Conservation (phyloP, 495 filamentous ascomycete genomes). For the Astrocystis sublimbata region DNA sequence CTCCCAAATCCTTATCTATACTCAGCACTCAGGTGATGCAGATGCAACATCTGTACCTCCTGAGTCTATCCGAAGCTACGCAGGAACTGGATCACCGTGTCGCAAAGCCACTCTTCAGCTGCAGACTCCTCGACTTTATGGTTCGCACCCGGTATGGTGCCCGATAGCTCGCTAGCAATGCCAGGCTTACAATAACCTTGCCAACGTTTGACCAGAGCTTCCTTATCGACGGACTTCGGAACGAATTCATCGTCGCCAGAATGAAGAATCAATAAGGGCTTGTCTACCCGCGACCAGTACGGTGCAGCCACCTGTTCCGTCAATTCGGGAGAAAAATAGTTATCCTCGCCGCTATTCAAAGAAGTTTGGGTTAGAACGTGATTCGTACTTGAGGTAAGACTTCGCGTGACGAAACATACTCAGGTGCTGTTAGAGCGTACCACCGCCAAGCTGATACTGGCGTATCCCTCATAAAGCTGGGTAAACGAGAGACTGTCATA, state of each 20-base stretch:
- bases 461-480: slow-evolving; percentile 46
- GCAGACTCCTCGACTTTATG: slow-evolving; percentile 41
- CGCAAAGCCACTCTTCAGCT: slow-evolving; percentile 40
- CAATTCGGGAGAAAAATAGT: slow-evolving; percentile 85
- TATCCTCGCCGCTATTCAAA: slow-evolving; percentile 66
- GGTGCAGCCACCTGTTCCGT: slow-evolving; percentile 54
- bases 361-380: slow-evolving; percentile 9
- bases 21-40: neutral
- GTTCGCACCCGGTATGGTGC: slow-evolving; percentile 44
- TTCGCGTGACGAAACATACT: slow-evolving; percentile 34
- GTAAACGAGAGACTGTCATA: slow-evolving; percentile 55
- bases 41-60: neutral
- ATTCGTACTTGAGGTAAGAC: neutral
- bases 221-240: slow-evolving; percentile 62
- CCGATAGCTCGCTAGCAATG: slow-evolving; percentile 42
- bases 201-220: slow-evolving; percentile 65
- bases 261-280: slow-evolving; percentile 64
- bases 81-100: slow-evolving; percentile 42
- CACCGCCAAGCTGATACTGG: slow-evolving; percentile 71
- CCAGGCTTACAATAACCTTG: slow-evolving; percentile 34
- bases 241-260: slow-evolving; percentile 75
- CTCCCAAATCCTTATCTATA: neutral
- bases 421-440: slow-evolving; percentile 61
- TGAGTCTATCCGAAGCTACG: slow-evolving; percentile 27
- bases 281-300: slow-evolving; percentile 63